Evolutionary conservation across 140 eudicot genomes (phyloP).

Genomic region (Oenanthe javanica): DNA sequence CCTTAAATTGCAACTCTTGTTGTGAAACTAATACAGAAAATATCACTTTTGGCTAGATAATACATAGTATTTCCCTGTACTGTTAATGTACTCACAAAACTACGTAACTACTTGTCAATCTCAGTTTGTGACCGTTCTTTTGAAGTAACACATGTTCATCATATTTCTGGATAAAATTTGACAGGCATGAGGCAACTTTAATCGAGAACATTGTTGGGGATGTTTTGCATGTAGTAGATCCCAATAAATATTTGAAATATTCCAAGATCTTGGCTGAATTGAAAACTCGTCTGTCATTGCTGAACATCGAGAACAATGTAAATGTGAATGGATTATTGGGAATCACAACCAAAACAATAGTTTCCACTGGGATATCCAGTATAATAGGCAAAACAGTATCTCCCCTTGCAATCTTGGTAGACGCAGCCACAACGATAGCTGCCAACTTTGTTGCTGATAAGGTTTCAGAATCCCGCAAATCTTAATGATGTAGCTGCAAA

Average conservation of each 20-base stretch:
- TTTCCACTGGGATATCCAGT: background rate
- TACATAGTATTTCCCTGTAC: too few species aligned
- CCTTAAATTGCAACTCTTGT: too few species aligned
- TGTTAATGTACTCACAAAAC: background rate
- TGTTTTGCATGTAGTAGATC: background rate
- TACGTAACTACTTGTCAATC: background rate
- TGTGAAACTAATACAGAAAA: too few species aligned
- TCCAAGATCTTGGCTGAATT: background rate
- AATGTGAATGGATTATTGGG: background rate
- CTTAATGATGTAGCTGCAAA: background rate
- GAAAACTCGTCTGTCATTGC: background rate
- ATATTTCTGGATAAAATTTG: background rate
- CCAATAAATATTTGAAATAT: background rate
- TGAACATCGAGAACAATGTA: conserved; percentile 4
- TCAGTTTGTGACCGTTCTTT: background rate
- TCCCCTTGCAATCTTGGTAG: background rate
- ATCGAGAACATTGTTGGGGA: background rate
- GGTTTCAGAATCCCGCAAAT: background rate
- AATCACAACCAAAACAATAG: background rate
- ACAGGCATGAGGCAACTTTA: background rate
- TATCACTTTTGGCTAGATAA: too few species aligned
- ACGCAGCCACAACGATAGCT: background rate
- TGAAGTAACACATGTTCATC: background rate
- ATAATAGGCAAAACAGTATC: background rate
- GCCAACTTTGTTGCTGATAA: background rate